A percentile compares a stretch with the other conserved stretches of the same genome.
Evolutionary conservation across 164 flowering plant species (phyloP).

Genomic region (Berberis vulgaris): DNA sequence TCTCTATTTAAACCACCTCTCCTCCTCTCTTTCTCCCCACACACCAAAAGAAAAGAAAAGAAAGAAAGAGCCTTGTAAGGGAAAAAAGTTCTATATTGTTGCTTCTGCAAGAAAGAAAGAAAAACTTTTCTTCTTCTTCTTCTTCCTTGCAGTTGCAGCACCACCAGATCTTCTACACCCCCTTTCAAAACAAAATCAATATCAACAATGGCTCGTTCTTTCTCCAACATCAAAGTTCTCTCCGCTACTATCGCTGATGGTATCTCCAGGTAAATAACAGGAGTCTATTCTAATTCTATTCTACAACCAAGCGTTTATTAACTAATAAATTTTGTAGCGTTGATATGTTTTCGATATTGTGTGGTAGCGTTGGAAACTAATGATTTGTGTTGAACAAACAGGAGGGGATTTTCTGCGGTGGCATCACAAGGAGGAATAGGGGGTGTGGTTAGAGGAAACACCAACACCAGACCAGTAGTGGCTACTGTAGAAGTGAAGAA

Average conservation of each 20-base stretch:
- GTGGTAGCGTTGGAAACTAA: not conserved
- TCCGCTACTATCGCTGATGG: conserved; percentile 31
- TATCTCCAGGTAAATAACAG: conserved; percentile 32
- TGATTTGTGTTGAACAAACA: conserved; percentile 9
- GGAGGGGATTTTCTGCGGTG: conserved; percentile 34
- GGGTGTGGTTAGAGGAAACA: conserved; percentile 11
- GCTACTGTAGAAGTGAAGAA: conserved; percentile 15
- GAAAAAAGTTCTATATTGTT: not conserved
- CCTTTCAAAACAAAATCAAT: not conserved
- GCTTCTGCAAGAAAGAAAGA: not conserved
- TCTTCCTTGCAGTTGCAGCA: not conserved
- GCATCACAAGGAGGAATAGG: conserved; percentile 27
- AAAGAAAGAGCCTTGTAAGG: not conserved
- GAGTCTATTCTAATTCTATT: conserved; percentile 10
- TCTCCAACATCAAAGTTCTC: conserved; percentile 46
- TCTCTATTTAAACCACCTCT: not conserved
- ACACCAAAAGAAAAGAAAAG: not conserved
- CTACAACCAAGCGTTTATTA: not conserved
- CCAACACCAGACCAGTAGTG: conserved; percentile 16
- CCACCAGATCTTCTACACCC: not conserved
- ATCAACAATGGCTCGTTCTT: conserved; percentile 55
- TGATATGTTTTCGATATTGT: not conserved
- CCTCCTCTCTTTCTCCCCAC: not conserved
- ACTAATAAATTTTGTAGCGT: not conserved
- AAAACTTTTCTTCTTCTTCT: not conserved